phyloP scores from a whole-genome alignment of 345 rosid species.

The Camelina sativa region DNA sequence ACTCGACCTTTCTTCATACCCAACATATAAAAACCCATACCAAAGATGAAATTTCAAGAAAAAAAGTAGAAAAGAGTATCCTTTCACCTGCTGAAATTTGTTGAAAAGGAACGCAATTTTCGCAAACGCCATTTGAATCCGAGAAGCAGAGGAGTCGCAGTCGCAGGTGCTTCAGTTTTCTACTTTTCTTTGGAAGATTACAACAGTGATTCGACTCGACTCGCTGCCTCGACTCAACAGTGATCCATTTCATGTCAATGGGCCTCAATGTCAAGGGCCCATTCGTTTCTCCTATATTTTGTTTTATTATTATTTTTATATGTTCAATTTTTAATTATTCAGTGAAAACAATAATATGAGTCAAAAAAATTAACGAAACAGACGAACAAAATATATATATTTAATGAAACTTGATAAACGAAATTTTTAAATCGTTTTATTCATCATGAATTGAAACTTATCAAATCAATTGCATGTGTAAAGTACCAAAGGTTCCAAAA shows the following conservation, averaged over 20 bases:
- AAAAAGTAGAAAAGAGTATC: neutral
- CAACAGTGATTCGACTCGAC: neutral
- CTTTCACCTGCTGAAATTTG: conserved; percentile 48
- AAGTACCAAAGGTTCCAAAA: neutral
- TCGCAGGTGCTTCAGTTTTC: conserved; percentile 22
- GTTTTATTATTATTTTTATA: neutral
- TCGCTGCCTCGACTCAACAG: neutral
- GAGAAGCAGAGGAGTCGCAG: conserved; percentile 2
- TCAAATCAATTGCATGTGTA: conserved; percentile 11
- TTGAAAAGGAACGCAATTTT: conserved; percentile 41
- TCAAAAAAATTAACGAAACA: neutral
- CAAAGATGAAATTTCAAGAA: neutral
- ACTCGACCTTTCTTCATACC: conserved; percentile 22
- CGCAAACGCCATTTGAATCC: conserved; percentile 37
- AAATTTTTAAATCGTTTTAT: neutral
- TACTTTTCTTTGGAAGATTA: neutral
- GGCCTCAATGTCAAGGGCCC: conserved; percentile 6
- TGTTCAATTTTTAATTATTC: neutral
- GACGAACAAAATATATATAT: neutral
- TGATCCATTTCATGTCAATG: neutral
- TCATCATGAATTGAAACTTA: conserved; percentile 19
- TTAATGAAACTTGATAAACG: neutral
- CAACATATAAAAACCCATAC: conserved; percentile 2
- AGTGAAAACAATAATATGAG: neutral
- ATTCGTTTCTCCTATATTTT: neutral